phyloP scores from a whole-genome alignment of 169 alveolate species.

The Cryptosporidium felis region DNA sequence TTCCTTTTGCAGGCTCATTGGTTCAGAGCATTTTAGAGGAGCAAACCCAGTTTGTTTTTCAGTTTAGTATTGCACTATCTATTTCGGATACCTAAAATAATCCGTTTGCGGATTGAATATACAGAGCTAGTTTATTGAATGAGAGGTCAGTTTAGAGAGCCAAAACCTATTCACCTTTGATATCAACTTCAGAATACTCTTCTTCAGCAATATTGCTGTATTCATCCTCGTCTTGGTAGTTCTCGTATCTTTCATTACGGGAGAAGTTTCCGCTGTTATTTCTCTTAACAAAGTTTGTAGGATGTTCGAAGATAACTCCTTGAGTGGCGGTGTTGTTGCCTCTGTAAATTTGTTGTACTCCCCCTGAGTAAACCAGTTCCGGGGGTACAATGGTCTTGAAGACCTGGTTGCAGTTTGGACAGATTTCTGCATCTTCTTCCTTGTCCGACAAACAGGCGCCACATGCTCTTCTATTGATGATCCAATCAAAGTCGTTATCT shows the following conservation, averaged over 20 bases:
- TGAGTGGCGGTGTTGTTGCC: slow-evolving; percentile 57
- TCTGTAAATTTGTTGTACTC: slow-evolving; percentile 56
- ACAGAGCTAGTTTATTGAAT: too few relatives aligned
- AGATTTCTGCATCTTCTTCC: slow-evolving; percentile 40
- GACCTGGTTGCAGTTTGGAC: slow-evolving; percentile 66
- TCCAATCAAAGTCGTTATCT: slow-evolving; percentile 84
- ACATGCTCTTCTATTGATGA: slow-evolving; percentile 55
- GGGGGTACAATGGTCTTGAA: slow-evolving; percentile 63
- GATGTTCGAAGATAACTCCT: slow-evolving; percentile 64
- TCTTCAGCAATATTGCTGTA: slow-evolving; percentile 54
- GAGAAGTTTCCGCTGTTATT: not conserved
- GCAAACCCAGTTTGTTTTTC: too few relatives aligned
- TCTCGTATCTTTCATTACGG: slow-evolving; percentile 3
- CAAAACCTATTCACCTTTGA: slow-evolving; percentile 6
- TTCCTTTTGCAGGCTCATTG: too few relatives aligned
- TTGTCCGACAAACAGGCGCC: slow-evolving; percentile 64
- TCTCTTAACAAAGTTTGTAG: slow-evolving; percentile 48
- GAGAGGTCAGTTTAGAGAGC: too few relatives aligned
- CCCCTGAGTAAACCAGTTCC: slow-evolving; percentile 55
- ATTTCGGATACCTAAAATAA: too few relatives aligned
- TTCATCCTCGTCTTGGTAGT: not conserved
- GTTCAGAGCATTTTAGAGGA: too few relatives aligned
- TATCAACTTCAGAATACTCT: slow-evolving; percentile 42
- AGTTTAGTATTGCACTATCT: too few relatives aligned
- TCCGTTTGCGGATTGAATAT: too few relatives aligned